These are phyloP conservation scores for Macaranga tanarius DNA, from an alignment of 441 rosid species.

Conservation along the genomic window DNA sequence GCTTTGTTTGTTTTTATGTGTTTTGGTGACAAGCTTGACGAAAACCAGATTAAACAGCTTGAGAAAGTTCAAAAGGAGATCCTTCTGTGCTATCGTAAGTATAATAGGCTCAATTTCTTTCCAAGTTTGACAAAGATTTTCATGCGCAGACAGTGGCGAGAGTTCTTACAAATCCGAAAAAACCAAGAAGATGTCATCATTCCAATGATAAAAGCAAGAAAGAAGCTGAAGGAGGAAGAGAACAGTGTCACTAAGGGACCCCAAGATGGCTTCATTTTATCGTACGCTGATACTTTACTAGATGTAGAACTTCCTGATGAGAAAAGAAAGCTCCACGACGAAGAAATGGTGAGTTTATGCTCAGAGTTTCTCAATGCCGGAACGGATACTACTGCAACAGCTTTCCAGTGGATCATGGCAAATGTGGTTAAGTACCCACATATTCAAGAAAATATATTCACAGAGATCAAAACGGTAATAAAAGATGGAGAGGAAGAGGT, in stretches of 20 bases:
- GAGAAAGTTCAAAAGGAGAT: constrained; percentile 17
- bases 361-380: constrained; percentile 20
- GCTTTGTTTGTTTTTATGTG: constrained; percentile 39
- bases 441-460: constrained; percentile 12
- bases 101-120: constrained; percentile 33
- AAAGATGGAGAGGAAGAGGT: constrained; percentile 19
- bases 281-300: constrained; percentile 29
- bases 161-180: constrained; percentile 15
- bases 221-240: constrained; percentile 15
- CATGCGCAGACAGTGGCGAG: constrained; percentile 32
- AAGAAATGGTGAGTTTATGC: constrained; percentile 29
- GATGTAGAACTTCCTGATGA: constrained; percentile 29
- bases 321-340: constrained; percentile 32
- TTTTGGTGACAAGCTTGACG: constrained; percentile 38
- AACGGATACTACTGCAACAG: constrained; percentile 23
- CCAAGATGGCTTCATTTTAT: background rate
- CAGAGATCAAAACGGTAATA: constrained; percentile 27
- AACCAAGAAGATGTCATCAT: constrained; percentile 22
- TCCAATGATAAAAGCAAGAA: constrained; percentile 37
- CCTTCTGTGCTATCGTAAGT: constrained; percentile 10
- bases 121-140: constrained; percentile 38
- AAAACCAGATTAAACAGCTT: constrained; percentile 26
- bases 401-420: constrained; percentile 23
- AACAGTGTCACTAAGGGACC: background rate
- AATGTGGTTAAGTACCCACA: constrained; percentile 28